These are phyloP conservation scores for Komagataella mondaviorum DNA, from an alignment of 805 yeast genomes.

Conservation along the genomic window DNA sequence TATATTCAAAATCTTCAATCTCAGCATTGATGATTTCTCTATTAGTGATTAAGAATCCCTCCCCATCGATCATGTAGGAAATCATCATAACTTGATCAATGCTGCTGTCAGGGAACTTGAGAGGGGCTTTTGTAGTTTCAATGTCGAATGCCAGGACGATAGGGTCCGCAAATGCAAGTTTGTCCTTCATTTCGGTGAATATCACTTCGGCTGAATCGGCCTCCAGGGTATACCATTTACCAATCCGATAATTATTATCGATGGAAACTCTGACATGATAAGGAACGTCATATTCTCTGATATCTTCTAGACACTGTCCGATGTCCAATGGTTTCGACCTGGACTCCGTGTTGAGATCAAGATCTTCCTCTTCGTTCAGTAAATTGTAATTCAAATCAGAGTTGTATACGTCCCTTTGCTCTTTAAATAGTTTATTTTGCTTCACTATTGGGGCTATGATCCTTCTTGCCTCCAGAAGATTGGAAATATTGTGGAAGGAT, in stretches of 20 bases:
- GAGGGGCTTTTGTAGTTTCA: constrained; percentile 93
- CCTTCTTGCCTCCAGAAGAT: constrained; percentile 64
- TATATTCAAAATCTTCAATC: constrained; percentile 92
- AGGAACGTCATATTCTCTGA: constrained; percentile 92
- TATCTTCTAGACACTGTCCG: constrained; percentile 56
- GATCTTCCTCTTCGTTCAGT: constrained; percentile 17
- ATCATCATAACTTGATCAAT: constrained; percentile 97
- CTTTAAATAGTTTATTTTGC: constrained; percentile 48
- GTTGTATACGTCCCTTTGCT: constrained; percentile 55
- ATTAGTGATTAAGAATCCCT: constrained; percentile 87
- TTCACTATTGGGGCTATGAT: constrained; percentile 54
- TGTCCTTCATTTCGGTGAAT: constrained; percentile 49
- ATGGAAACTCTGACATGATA: constrained; percentile 95
- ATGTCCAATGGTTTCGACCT: constrained; percentile 30
- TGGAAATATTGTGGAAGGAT: constrained; percentile 60
- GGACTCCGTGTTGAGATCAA: constrained; percentile 9
- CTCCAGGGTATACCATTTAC: constrained; percentile 87
- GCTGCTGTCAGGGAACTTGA: constrained; percentile 87
- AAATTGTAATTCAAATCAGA: constrained; percentile 27
- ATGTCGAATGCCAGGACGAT: constrained; percentile 95
- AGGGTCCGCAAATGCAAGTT: constrained; percentile 93
- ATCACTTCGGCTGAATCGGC: constrained; percentile 39
- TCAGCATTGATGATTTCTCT: constrained; percentile 90
- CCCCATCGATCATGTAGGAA: constrained; percentile 98
- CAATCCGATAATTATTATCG: constrained; percentile 76